A percentile compares a stretch with the other conserved stretches of the same genome.
These are phyloP conservation scores for Amoebophrya sp. DNA, from an alignment of 169 alveolate species.

Conservation along the genomic window DNA sequence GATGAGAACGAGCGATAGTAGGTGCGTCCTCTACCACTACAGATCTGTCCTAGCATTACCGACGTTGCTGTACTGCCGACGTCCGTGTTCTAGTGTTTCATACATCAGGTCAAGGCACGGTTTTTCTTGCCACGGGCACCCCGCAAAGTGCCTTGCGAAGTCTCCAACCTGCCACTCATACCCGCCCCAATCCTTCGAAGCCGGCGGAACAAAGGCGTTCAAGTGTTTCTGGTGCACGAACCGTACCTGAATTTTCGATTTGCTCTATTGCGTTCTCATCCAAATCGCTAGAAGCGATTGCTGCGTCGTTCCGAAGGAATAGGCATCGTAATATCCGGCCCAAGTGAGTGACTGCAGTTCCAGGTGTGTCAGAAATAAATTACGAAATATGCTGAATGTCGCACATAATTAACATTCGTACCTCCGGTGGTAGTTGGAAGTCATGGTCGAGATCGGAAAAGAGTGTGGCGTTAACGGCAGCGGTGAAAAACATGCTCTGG, in stretches of 20 bases:
- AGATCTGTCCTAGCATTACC: too few species aligned
- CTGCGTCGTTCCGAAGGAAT: too few species aligned
- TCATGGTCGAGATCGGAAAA: too few species aligned
- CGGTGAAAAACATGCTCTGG: constrained; percentile 41
- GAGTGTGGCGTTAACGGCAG: not conserved
- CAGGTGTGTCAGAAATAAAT: too few species aligned
- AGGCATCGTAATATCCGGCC: too few species aligned
- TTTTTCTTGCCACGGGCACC: constrained; percentile 49
- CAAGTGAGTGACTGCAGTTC: too few species aligned
- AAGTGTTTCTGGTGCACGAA: constrained; percentile 47
- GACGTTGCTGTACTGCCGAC: not conserved
- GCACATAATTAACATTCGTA: too few species aligned
- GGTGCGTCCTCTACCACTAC: too few species aligned
- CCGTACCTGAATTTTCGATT: not conserved
- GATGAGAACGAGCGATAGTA: too few species aligned
- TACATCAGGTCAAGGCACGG: constrained; percentile 9
- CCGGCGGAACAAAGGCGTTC: constrained; percentile 52
- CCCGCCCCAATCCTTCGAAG: constrained; percentile 47
- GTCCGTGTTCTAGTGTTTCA: not conserved
- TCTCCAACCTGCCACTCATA: constrained; percentile 48
- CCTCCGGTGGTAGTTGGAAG: too few species aligned
- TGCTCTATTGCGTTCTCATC: not conserved
- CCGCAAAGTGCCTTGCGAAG: constrained; percentile 50
- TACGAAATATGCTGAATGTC: too few species aligned
- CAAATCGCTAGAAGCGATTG: too few species aligned